Evolutionary conservation across 2,329 filamentous ascomycete genomes (phyloP).

Genomic region (Thielaviopsis ethacetica): DNA sequence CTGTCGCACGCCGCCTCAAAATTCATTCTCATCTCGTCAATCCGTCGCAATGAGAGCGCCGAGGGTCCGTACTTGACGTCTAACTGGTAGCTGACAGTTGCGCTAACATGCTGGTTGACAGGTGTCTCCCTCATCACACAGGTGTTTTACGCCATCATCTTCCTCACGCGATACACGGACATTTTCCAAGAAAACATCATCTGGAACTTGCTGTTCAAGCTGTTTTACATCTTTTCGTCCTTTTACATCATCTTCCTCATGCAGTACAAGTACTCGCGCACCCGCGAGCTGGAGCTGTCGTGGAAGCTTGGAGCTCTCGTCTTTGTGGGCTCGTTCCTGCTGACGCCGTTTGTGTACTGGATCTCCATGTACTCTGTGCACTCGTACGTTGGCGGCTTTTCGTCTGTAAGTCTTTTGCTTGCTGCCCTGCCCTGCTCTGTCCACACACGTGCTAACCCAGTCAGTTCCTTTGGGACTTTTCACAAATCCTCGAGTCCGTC

Average conservation of each 20-base stretch:
- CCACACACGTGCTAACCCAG: background rate
- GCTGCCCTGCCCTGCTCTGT: background rate
- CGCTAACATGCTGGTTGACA: slow-evolving; percentile 18
- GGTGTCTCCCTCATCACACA: slow-evolving; percentile 87
- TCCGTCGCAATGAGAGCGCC: slow-evolving; percentile 73
- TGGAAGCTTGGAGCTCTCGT: slow-evolving; percentile 74
- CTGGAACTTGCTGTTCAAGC: slow-evolving; percentile 74
- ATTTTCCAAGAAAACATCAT: slow-evolving; percentile 41
- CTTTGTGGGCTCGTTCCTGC: slow-evolving; percentile 44
- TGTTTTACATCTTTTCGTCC: slow-evolving; percentile 72
- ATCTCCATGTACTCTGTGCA: background rate
- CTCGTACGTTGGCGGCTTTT: slow-evolving; percentile 20
- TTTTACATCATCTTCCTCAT: slow-evolving; percentile 79
- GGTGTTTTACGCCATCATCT: slow-evolving; percentile 71
- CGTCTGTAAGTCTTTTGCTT: slow-evolving; percentile 26
- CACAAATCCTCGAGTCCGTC: slow-evolving; percentile 78
- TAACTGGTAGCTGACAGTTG: background rate
- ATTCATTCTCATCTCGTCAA: slow-evolving; percentile 77
- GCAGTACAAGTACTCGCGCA: slow-evolving; percentile 71
- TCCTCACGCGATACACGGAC: slow-evolving; percentile 74
- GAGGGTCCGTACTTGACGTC: slow-evolving; percentile 36
- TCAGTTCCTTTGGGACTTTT: slow-evolving; percentile 74
- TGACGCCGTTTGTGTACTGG: slow-evolving; percentile 47
- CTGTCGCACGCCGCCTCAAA: slow-evolving; percentile 74
- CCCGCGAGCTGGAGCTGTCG: slow-evolving; percentile 79